phyloP scores from a whole-genome alignment of 179 eudicot genomes.

The Actinidia arguta region DNA sequence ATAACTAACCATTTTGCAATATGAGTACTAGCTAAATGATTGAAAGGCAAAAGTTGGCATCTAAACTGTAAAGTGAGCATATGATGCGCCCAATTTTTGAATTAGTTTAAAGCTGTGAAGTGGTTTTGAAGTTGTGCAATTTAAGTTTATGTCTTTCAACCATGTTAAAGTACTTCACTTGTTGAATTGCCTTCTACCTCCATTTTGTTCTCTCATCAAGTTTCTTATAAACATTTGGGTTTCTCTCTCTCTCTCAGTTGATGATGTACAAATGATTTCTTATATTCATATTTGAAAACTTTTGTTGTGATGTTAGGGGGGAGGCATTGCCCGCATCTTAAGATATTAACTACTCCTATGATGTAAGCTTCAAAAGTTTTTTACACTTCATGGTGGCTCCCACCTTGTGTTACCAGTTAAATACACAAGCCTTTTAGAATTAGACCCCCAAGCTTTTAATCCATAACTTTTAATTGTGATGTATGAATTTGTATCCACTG shows the following conservation, averaged over 20 bases:
- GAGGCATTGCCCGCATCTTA: conserved; percentile 42
- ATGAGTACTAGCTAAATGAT: neutral
- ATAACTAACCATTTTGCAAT: neutral
- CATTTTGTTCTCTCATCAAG: neutral
- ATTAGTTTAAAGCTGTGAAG: neutral
- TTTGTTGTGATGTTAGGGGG: conserved; percentile 59
- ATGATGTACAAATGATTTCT: neutral
- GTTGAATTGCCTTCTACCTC: neutral
- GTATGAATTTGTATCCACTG: neutral
- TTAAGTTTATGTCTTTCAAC: neutral
- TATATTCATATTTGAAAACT: conserved; percentile 1
- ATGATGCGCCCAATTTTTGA: conserved; percentile 5
- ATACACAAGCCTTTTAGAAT: neutral
- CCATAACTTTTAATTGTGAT: neutral
- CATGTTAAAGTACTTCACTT: neutral
- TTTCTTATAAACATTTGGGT: conserved; percentile 2
- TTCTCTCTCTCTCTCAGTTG: neutral
- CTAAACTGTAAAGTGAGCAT: conserved; percentile 1
- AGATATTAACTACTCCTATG: conserved; percentile 51
- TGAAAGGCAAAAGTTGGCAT: conserved; percentile 4
- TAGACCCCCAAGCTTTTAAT: neutral
- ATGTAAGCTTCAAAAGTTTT: conserved; percentile 75
- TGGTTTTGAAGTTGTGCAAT: neutral
- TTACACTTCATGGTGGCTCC: conserved; percentile 97
- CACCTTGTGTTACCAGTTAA: conserved; percentile 95